These are phyloP conservation scores for Pseudogymnoascus sp. DNA, from an alignment of 2,329 filamentous ascomycete species.

Conservation along the genomic window DNA sequence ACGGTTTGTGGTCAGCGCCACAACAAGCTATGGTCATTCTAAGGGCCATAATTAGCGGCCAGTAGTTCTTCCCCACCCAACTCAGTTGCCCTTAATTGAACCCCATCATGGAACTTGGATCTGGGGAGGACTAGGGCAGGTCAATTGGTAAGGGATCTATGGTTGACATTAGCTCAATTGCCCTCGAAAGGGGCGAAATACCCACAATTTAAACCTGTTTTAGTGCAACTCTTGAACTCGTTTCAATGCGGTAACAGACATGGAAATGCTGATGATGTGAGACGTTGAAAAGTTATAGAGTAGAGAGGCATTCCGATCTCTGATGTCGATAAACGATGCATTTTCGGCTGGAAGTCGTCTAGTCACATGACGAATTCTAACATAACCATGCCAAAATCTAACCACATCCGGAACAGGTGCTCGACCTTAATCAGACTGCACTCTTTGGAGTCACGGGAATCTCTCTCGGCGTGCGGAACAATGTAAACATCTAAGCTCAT, in stretches of 20 bases:
- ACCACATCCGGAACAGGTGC: background rate
- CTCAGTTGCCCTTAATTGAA: background rate
- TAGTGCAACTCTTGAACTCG: background rate
- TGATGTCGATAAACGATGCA: background rate
- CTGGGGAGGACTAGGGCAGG: slow-evolving; percentile 4
- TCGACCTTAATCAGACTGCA: slow-evolving; percentile 2
- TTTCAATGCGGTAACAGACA: background rate
- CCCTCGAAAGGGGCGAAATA: slow-evolving; percentile 1
- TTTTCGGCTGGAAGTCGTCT: background rate
- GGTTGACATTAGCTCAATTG: slow-evolving; percentile 5
- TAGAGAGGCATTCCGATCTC: background rate
- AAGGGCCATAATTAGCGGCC: background rate
- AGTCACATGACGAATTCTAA: background rate
- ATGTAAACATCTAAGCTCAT: background rate
- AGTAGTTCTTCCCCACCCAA: background rate
- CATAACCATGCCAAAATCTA: background rate
- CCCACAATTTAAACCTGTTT: slow-evolving; percentile 9
- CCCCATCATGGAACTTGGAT: slow-evolving; percentile 6
- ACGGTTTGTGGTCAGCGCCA: background rate
- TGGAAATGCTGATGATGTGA: background rate
- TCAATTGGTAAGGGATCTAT: slow-evolving; percentile 1
- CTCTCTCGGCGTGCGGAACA: background rate
- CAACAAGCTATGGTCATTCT: background rate
- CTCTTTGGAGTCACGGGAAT: background rate
- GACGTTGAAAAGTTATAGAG: background rate